Base-by-base conservation (phyloP, 768 basidiomycete genomes). In the Mycena vulgaris region DNA sequence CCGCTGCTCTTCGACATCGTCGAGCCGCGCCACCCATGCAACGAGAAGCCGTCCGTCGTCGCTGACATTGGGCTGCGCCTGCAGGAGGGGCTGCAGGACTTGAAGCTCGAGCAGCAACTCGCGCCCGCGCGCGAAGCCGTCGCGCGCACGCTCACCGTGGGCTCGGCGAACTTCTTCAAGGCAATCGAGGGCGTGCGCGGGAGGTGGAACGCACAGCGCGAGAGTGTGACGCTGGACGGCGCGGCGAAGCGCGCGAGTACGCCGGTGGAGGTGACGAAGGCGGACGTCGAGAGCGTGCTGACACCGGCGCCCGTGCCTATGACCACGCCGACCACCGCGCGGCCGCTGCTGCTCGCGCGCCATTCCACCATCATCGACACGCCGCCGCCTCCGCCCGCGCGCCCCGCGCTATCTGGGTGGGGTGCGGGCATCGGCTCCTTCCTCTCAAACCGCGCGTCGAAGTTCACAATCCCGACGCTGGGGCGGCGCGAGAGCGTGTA, bases 11-110 rank as follows among this genome's bases (percentile, higher is more conserved):
- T 99, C 77, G 98, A 99, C 78, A 94, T 99, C 55, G 89, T 97
- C 62, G 98, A 99, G 79, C 94, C 97, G 39, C 86, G 94, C 56
- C 97, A 99, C 80, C 97, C 97, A 40, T 98, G 97, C 79, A 94
- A 92, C 67, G 95, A 95, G 74, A 95, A 94, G 77, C 93, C 94
- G 0, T 93, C 94, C 16, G 90, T 95, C 1, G 93, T 98, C 5
- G 87, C 95, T 5, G 98, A 99, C 75, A 92, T 99, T 39, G 94
- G 97, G 11, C 86, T 99, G 5, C 92, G 97, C 13, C 88, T 99
- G 28, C 90, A 93, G 66, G 97, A 99, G 82, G 96, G 97, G 3
- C 89, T 99, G 21, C 96, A 98, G 77, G 97, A 98, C 31, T 87
- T 99, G 59, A 95, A 94, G 78, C 81, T 98, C 5, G 95, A 98